Percentiles rank a stretch among this genome's conserved stretches.
Conservation (phyloP, 345 rosid species). For the Hibiscus mutabilis region DNA sequence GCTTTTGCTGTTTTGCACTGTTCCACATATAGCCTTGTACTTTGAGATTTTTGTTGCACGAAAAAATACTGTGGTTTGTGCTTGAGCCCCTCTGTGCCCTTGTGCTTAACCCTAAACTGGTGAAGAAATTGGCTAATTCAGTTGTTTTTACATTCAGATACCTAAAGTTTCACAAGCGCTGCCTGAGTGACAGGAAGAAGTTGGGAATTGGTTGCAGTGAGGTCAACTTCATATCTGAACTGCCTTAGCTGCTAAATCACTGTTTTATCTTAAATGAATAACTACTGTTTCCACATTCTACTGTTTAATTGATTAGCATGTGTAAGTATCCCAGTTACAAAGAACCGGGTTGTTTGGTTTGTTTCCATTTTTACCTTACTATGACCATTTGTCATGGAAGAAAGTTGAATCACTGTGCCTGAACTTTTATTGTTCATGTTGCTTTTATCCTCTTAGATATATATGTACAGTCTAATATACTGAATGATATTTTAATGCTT, state of each 20-base stretch:
- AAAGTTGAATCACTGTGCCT: background rate
- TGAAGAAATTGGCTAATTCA: slow-evolving; percentile 19
- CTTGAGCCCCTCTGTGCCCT: slow-evolving; percentile 4
- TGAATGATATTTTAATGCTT: background rate
- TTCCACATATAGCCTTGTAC: background rate
- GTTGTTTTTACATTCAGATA: slow-evolving; percentile 49
- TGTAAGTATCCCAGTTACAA: background rate
- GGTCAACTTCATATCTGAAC: slow-evolving; percentile 33
- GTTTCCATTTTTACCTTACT: background rate
- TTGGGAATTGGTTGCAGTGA: slow-evolving; percentile 89
- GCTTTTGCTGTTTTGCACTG: background rate
- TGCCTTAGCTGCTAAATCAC: background rate
- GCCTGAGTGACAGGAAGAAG: slow-evolving; percentile 92
- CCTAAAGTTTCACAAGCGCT: slow-evolving; percentile 77
- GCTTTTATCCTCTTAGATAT: background rate
- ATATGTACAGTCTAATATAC: background rate
- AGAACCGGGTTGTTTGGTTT: background rate
- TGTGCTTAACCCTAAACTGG: background rate
- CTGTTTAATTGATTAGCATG: background rate
- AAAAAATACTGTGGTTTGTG: background rate
- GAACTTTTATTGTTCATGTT: background rate
- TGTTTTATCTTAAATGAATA: background rate
- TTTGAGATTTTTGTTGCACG: background rate
- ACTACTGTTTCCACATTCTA: background rate
- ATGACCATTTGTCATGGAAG: background rate